phyloP scores from a whole-genome alignment of 164 flowering plant species.

The Aristolochia fimbriata region DNA sequence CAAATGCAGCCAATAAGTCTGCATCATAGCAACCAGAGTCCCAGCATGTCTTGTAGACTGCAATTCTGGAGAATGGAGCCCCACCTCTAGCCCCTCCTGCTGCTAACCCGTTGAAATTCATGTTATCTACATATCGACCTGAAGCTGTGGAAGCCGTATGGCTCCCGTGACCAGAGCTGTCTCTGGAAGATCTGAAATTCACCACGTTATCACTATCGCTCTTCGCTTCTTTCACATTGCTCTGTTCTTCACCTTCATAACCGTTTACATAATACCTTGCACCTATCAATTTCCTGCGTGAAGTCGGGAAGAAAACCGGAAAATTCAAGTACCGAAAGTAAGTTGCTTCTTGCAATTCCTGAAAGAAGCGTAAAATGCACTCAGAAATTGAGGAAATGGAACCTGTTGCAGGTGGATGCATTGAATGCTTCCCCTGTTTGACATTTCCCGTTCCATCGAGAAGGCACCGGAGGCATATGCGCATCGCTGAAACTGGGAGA shows the following conservation, averaged over 20 bases:
- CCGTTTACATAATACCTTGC: constrained; percentile 66
- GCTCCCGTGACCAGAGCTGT: constrained; percentile 74
- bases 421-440: constrained; percentile 67
- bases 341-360: too few relatives aligned
- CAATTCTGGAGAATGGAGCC: constrained; percentile 74
- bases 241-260: constrained; percentile 47
- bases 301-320: not conserved
- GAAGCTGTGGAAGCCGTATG: constrained; percentile 87
- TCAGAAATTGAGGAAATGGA: constrained; percentile 5
- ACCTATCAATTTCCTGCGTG: constrained; percentile 65
- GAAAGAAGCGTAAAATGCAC: too few relatives aligned
- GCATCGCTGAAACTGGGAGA: constrained; percentile 63
- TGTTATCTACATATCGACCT: constrained; percentile 54
- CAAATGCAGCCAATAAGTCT: constrained; percentile 72
- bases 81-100: constrained; percentile 82
- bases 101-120: constrained; percentile 58
- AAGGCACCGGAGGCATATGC: constrained; percentile 66
- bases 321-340: too few relatives aligned
- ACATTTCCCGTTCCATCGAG: constrained; percentile 63
- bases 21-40: constrained; percentile 73
- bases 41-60: constrained; percentile 81
- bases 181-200: constrained; percentile 61
- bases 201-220: constrained; percentile 10
- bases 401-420: constrained; percentile 79
- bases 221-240: not conserved